These are phyloP conservation scores for Dioscorea alata DNA, from an alignment of 106 monocot species.

Conservation along the genomic window DNA sequence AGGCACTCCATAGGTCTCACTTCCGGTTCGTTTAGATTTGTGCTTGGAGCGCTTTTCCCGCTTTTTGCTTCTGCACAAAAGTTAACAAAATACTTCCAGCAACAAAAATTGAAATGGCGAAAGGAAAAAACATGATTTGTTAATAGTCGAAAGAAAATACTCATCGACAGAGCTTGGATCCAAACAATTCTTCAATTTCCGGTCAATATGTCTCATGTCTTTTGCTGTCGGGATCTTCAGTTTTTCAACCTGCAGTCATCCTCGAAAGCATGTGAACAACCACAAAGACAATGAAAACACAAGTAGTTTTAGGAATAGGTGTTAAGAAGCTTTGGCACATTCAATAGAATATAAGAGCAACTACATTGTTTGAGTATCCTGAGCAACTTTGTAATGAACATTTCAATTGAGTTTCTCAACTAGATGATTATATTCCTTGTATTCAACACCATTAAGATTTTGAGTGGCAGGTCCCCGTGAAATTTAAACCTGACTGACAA, in stretches of 20 bases:
- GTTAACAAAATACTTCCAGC: conserved; percentile 2
- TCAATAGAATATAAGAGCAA: no score
- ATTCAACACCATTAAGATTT: neutral
- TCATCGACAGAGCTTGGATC: conserved; percentile 91
- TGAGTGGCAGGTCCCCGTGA: neutral
- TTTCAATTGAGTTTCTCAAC: neutral
- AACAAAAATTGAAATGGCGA: neutral
- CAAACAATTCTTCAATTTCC: conserved; percentile 75
- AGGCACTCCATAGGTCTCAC: conserved; percentile 24
- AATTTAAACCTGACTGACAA: neutral
- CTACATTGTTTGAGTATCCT: no score
- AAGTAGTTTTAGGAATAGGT: no score
- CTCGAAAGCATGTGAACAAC: neutral
- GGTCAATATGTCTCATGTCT: conserved; percentile 91
- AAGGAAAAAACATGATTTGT: no score
- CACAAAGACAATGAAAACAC: neutral
- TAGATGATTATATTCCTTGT: neutral
- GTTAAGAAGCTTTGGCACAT: no score
- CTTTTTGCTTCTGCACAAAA: conserved; percentile 53
- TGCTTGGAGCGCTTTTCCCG: conserved; percentile 73
- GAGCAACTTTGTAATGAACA: no score
- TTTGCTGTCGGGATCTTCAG: conserved; percentile 52
- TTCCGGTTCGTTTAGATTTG: conserved; percentile 54
- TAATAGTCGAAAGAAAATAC: conserved; percentile 21
- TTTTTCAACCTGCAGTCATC: conserved; percentile 32